Evolutionary conservation across 176 grass and related monocot genomes (phyloP), one percentile per base, ranked within the genome.

Genomic region (Juncus effusus): DNA sequence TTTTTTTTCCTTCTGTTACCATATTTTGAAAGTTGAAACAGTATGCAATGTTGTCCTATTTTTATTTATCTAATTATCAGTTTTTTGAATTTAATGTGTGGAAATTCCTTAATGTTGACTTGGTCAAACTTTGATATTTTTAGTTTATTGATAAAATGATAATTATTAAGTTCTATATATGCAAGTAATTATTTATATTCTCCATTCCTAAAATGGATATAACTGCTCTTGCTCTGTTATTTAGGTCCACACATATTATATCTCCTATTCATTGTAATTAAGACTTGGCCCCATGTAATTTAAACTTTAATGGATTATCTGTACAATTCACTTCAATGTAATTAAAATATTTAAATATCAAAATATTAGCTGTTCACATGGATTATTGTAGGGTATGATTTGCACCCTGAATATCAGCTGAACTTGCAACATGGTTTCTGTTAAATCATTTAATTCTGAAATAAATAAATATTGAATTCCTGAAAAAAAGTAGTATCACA

Each of bases 241-340:
- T 38, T 42, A 65, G 73, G 11, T 58, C 50, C 54, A 42, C 64
- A 50, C 60, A 76, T 65, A 45, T 12, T 68, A 44, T 75, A 15
- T 64, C 41, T 73, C 19, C 19, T 28, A 28, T 28, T 28, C 19
- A 28, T 28, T 28, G 19, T 28, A 28, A 28, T 28, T 28, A 28
- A 28, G 19, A 28, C 19, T 28, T 28, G 19, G 1, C 19, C 19
- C 19, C 19, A 28, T 28, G 19, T 28, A 28, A 28, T 28, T 28
- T 1, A 1, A 28, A 28, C 19, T 28, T 28, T 28, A 28, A 28
- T 28, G 19, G 19, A 28, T 28, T 28, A 28, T 28, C 19, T 28
- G 19, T 28, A 1, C 19, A 28, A 28, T 28, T 28, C 19, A 28
- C 0, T 28, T 28, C 19, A 1, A 28, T 28, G 19, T 28, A 1